Conservation (phyloP, 2,329 filamentous ascomycete species). For the Dendryphion nanum region DNA sequence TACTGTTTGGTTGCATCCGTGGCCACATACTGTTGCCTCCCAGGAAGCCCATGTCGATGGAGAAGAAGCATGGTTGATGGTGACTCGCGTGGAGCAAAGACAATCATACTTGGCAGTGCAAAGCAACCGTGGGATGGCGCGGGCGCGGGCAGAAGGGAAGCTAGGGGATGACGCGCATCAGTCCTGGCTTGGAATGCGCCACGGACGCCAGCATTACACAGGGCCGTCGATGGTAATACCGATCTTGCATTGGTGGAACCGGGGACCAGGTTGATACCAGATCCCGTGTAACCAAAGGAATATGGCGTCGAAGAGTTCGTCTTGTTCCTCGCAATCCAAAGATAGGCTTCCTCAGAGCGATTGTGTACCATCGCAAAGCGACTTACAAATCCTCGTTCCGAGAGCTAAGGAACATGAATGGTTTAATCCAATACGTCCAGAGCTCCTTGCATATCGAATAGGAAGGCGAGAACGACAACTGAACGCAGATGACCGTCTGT, state of each 20-base stretch:
- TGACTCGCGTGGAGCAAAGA: constrained; percentile 28
- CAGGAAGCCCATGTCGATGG: too few species aligned
- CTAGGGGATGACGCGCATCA: constrained; percentile 31
- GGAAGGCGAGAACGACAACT: too few species aligned
- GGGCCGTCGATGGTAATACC: constrained; percentile 27
- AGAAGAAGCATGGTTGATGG: too few species aligned
- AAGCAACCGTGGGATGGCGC: constrained; percentile 15
- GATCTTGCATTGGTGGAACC: constrained; percentile 40
- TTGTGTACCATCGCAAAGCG: too few species aligned
- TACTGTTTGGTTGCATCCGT: constrained; percentile 1
- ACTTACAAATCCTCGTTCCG: too few species aligned
- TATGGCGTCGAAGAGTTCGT: constrained; percentile 16
- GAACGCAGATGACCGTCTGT: too few species aligned
- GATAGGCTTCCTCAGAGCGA: constrained; percentile 9
- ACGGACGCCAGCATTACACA: constrained; percentile 27
- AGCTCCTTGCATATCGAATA: too few species aligned
- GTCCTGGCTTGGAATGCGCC: constrained; percentile 28
- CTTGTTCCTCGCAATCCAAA: constrained; percentile 10
- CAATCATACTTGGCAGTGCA: constrained; percentile 22
- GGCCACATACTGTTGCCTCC: not conserved
- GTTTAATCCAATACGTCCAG: too few species aligned
- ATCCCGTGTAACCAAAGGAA: constrained; percentile 29
- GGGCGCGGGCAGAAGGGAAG: constrained; percentile 16
- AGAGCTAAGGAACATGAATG: too few species aligned
- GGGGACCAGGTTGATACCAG: constrained; percentile 31